phyloP scores from a whole-genome alignment of 371 early-diverging fungal species.

The Dichotomocladium elegans region DNA sequence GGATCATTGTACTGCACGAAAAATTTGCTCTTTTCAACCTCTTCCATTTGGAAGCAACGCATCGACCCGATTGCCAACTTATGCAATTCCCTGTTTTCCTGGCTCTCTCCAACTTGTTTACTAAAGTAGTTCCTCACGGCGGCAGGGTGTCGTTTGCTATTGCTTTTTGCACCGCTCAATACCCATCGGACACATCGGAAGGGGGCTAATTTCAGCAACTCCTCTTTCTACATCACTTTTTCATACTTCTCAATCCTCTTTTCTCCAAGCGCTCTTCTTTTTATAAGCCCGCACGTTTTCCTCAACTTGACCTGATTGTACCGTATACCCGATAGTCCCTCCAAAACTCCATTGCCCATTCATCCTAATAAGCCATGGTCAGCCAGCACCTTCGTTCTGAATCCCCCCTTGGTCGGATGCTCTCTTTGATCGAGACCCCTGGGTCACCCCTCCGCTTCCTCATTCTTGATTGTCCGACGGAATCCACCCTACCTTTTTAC shows the following conservation, averaged over 20 bases:
- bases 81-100: slow-evolving; percentile 19
- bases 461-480: slow-evolving; percentile 86
- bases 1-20: no score
- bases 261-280: background rate
- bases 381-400: slow-evolving; percentile 23
- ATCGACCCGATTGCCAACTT: slow-evolving; percentile 12
- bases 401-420: slow-evolving; percentile 50
- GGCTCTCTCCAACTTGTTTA: slow-evolving; percentile 19
- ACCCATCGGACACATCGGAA: slow-evolving; percentile 22
- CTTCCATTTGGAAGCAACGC: slow-evolving; percentile 10
- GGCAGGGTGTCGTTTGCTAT: slow-evolving; percentile 29
- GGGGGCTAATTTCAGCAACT: slow-evolving; percentile 22
- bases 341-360: background rate
- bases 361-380: slow-evolving; percentile 16
- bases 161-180: slow-evolving; percentile 27
- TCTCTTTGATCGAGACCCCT: slow-evolving; percentile 56
- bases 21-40: slow-evolving; percentile 1
- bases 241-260: no score
- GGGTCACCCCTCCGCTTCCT: slow-evolving; percentile 65
- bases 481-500: slow-evolving; percentile 73
- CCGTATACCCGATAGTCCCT: background rate
- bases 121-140: slow-evolving; percentile 18
- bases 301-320: background rate
- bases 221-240: background rate
- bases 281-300: background rate